Evolutionary conservation across 148 eudicot species (phyloP), one percentile per base, ranked within the genome.

Genomic region (Amaranthus cruentus): DNA sequence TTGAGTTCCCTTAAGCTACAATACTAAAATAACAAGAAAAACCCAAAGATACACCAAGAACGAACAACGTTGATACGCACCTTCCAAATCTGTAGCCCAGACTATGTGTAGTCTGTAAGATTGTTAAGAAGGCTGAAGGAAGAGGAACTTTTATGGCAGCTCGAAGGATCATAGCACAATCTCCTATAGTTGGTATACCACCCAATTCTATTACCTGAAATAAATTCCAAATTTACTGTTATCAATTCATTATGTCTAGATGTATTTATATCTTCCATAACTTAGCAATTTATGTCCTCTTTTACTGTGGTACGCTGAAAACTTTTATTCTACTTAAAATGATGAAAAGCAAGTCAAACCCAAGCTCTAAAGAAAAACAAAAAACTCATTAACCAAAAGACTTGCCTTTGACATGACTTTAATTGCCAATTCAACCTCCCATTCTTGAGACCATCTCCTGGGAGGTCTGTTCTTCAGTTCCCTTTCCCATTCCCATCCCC

Each of bases 401-500:
- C 85, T 68, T 89, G 87, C 98, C 89, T 94, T 94, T 55, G 82
- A 82, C 93, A 95, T 86, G 63, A 95, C 72, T 87, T 91, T 84
- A 69, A 90, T 65, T 3, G 96, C 96, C 85, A 95, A 79, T 78
- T 95, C 98, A 69, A 91, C 98, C 83, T 95, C 98, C 97, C 97
- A 86, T 74, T 95, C 96, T 77, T 90, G 97, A 12, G 98, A 91
- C 98, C 98, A 95, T 74, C 87, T 85, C 63, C 81, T 85, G 71
- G 93, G 98, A 68, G 81, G 73, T 75, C 79, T 90, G 82, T 86
- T 95, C 85, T 86, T 95, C 48, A 88, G 62, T 66, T 95, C 98
- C 81, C 71, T 88, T 72, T 95, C 98, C 98, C 98, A 95, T 71
- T 91, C 91, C 98, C 98, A 95, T 43, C 97, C 93, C 98, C 98